A percentile compares a stretch with the other conserved stretches of the same genome.
phyloP scores from a whole-genome alignment of 805 yeast genomes.

The Scheffersomyces ergatensis region DNA sequence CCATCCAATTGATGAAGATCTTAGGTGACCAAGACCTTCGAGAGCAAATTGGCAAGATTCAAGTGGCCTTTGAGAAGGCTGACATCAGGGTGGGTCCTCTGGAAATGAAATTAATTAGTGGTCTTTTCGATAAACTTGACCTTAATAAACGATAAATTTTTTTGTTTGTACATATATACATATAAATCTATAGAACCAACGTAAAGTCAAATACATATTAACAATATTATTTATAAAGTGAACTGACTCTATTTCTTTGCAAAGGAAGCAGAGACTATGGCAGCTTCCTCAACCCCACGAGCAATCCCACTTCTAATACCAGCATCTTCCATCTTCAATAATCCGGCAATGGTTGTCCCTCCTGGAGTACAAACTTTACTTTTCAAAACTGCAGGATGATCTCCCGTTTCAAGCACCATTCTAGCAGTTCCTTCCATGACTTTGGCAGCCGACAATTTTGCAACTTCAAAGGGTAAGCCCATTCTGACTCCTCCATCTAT shows the following conservation, averaged over 20 bases:
- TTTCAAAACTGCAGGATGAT: conserved; percentile 85
- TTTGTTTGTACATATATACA: conserved; percentile 1
- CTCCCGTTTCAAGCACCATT: conserved; percentile 79
- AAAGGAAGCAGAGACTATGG: conserved; percentile 66
- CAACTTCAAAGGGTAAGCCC: conserved; percentile 87
- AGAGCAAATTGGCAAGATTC: conserved; percentile 23
- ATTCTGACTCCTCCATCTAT: conserved; percentile 92
- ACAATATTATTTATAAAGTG: too few relatives aligned
- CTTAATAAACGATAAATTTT: not conserved
- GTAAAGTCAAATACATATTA: too few relatives aligned
- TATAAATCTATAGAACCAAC: too few relatives aligned
- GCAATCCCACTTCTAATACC: conserved; percentile 87
- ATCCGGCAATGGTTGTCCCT: conserved; percentile 96
- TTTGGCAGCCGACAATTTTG: conserved; percentile 85
- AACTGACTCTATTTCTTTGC: conserved; percentile 35
- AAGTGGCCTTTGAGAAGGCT: conserved; percentile 28
- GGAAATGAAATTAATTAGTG: conserved; percentile 7
- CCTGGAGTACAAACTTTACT: conserved; percentile 95
- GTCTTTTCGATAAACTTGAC: too few relatives aligned
- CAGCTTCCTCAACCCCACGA: conserved; percentile 87
- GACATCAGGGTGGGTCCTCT: conserved; percentile 12
- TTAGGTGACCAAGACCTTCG: conserved; percentile 36
- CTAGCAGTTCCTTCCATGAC: conserved; percentile 92
- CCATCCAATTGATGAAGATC: conserved; percentile 35
- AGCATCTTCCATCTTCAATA: conserved; percentile 86